Base-by-base conservation (phyloP, 2,329 filamentous ascomycete species). In the Elsinoe australis region DNA sequence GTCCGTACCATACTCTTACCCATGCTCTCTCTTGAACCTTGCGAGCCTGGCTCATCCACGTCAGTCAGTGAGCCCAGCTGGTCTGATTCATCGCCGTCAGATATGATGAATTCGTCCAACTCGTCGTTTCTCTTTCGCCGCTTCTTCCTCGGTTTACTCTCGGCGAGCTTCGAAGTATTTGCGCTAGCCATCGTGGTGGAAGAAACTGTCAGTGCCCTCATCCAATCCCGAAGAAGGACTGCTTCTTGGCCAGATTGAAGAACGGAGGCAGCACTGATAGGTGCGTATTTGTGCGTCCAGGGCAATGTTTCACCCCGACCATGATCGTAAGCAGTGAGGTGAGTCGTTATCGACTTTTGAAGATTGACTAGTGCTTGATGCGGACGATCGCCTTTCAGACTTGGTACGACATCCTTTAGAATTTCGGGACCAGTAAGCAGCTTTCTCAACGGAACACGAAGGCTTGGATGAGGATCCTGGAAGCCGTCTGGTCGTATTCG, bases 231-330 rank as follows among this genome's bases (percentile, higher is more conserved):
- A 18, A 98, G 67, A 6, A 90, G 68, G 1, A 71, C 59, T 1
- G 80, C 79, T 62, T 95, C 87, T 35, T 71, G 75, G 2, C 84
- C 83, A 12, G 71, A 63, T 58, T 95, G 89, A 8, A 98, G 70
- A 1, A 96, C 81, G 50, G 90, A 80, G 3, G 70, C 70, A 2
- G 87, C 80, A 28, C 67, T 71, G 19, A 64, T 67, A 0, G 92
- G 92, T 0, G 85, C 79, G 65, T 96, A 95, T 59, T 96, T 95
- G 32, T 90, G 82, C 1, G 73, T 64, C 92, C 92, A 98, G 6
- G 79, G 67, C 21, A 75, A 67, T 1, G 71, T 72, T 59, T 96
- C 90, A 56, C 85, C 94, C 42, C 74, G 75, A 6, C 82, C 85
- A 53, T 70, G 76, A 61, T 98, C 92, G 58, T 89, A 95, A 0